These are phyloP conservation scores for Tetrahymena borealis DNA, from an alignment of 73 alveolate species.

Conservation along the genomic window DNA sequence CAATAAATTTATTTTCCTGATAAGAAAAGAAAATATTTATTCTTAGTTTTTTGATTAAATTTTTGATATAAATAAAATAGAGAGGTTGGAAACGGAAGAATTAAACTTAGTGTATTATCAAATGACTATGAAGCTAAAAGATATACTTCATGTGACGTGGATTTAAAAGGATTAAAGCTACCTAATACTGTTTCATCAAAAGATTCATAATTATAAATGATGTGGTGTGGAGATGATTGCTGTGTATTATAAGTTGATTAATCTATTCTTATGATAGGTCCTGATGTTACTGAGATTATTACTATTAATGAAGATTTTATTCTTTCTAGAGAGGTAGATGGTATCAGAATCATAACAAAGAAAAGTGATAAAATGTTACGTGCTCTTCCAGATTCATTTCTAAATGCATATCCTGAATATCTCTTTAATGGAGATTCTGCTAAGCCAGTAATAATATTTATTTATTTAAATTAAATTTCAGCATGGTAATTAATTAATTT, in stretches of 20 bases:
- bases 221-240: slow-evolving; percentile 59
- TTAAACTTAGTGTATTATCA: slow-evolving; percentile 6
- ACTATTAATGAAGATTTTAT: slow-evolving; percentile 41
- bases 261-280: slow-evolving; percentile 27
- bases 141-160: background rate
- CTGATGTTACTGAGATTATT: slow-evolving; percentile 3
- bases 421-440: background rate
- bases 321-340: slow-evolving; percentile 36
- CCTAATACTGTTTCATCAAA: background rate
- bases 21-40: no score
- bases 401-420: slow-evolving; percentile 5
- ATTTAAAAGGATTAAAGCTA: slow-evolving; percentile 12
- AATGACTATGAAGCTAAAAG: slow-evolving; percentile 23
- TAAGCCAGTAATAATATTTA: background rate
- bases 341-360: slow-evolving; percentile 44
- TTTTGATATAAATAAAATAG: no score
- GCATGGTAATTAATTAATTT: background rate
- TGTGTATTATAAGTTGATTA: slow-evolving; percentile 18
- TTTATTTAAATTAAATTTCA: no score
- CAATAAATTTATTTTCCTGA: no score
- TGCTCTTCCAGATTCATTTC: slow-evolving; percentile 29
- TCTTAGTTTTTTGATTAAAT: no score
- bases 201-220: slow-evolving; percentile 24
- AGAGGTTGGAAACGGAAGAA: background rate
- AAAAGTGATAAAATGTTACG: slow-evolving; percentile 37